Evolutionary conservation across 306 rosid genomes (phyloP), one percentile per base, ranked within the genome.

Genomic region (Pueraria montana): DNA sequence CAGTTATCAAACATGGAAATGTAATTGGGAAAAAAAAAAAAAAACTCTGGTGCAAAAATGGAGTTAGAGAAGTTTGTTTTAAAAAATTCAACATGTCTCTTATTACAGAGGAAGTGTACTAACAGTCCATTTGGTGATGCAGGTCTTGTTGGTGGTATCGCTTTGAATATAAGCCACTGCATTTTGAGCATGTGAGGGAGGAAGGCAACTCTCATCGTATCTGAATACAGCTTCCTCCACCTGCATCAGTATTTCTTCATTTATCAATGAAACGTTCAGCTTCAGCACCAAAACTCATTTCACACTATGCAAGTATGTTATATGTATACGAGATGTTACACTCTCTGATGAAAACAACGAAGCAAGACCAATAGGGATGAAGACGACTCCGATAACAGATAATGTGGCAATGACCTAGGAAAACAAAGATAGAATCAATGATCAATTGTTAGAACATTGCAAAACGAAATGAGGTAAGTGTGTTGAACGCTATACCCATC

Each of bases 201-300:
- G 92, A 84, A 93, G 71, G 30, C 98, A 95, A 3, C 74, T 88
- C 0, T 79, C 72, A 63, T 95, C 97, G 30, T 95, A 95, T 27
- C 89, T 77, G 72, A 89, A 49, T 14, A 81, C 36, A 38, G 89
- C 72, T 81, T 93, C 97, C 78, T 84, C 95, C 55, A 94, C 97
- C 98, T 94, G 86, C 68, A 82, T 50, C 76, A 73, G 23, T 72
- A 79, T 74, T 83, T 34, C 77, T 14, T 67, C 6, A 21, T 21
- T 4, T 42, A 38, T 68, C 48, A 72, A 49, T 56, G 49, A 20
- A 61, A 3, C 50, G 56, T 59, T 34, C 69, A 56, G 46, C 45
- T 59, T 70, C 83, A 38, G 23, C 45, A 32, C 24, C 24, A 36
- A 71, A 81, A 5, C 38, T 11, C 69, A 70, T 67, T 71, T 72